Evolutionary conservation across 2,329 filamentous ascomycete species (phyloP), one percentile per base, ranked within the genome.

Genomic region (Fusarium sterilihyphosum): DNA sequence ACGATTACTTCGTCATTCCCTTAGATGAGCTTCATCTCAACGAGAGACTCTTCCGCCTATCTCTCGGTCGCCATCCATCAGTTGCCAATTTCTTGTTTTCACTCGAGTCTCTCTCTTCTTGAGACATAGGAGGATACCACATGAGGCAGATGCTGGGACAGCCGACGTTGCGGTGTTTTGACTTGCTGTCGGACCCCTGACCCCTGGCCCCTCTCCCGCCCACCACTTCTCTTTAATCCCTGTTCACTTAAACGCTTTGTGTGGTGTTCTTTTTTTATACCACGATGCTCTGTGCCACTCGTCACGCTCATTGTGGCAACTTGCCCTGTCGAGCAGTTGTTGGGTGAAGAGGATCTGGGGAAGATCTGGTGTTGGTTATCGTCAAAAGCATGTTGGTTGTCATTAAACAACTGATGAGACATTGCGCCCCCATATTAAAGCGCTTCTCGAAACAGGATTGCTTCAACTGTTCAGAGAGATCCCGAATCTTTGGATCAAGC

Each of bases 111-210:
- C 16, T 31, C 35, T 22, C 35, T 54, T 66, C 38, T 40, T 74
- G 71, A 74, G 67, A 74, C 71, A 47, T 33, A 31, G 50, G 67
- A 26, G 56, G 64, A 71, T 53, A 52, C 46, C 38, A 70, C 68
- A 66, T 75, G 72, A 74, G 50, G 72, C 72, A 74, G 58, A 68
- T 67, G 52, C 71, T 74, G 64, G 71, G 62, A 74, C 71, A 74
- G 41, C 62, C 46, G 46, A 74, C 63, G 72, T 68, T 74, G 56
- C 71, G 53, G 57, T 65, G 71, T 72, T 69, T 60, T 68, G 58
- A 41, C 58, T 70, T 65, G 44, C 29, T 57, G 40, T 37, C 43
- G 56, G 60, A 66, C 67, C 68, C 72, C 64, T 73, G 64, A 38
- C 72, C 72, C 71, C 60, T 67, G 68, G 56, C 46, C 26, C 44